Conservation (phyloP, 345 rosid genomes). For the Lepidium sativum region DNA sequence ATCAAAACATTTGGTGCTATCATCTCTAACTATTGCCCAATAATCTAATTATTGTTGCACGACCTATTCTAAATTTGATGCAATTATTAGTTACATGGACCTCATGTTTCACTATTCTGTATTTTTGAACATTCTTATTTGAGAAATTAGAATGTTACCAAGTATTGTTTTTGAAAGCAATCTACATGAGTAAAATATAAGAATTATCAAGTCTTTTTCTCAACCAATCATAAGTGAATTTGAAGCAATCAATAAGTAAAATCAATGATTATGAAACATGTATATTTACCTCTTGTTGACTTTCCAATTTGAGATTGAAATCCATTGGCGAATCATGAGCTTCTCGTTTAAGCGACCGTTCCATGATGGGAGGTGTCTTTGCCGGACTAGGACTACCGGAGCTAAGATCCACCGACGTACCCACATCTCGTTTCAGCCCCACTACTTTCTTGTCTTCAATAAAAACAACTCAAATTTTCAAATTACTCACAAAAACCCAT, state of each 20-base stretch:
- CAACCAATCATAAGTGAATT: background rate
- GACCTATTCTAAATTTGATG: constrained; percentile 12
- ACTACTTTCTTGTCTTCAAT: constrained; percentile 43
- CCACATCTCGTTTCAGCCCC: constrained; percentile 62
- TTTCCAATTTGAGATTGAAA: constrained; percentile 30
- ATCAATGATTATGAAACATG: background rate
- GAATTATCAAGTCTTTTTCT: background rate
- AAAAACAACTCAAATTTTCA: background rate
- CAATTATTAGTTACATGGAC: constrained; percentile 15
- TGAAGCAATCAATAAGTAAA: background rate
- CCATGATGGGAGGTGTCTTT: constrained; percentile 65
- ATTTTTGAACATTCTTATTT: background rate
- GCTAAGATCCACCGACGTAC: constrained; percentile 47
- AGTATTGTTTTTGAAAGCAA: too few relatives aligned
- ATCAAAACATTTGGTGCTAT: constrained; percentile 4
- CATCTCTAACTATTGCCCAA: background rate
- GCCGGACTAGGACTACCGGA: constrained; percentile 63
- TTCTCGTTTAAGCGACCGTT: constrained; percentile 40
- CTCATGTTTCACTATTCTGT: background rate
- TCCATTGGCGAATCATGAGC: constrained; percentile 35
- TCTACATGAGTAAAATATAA: background rate
- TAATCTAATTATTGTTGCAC: constrained; percentile 21
- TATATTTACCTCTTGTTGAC: constrained; percentile 41
- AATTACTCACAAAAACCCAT: background rate
- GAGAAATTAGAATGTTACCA: background rate